Percentiles rank a stretch among this genome's conserved stretches.
These are phyloP conservation scores for Eucalyptus sp. DNA, from an alignment of 345 rosid genomes.

Conservation along the genomic window DNA sequence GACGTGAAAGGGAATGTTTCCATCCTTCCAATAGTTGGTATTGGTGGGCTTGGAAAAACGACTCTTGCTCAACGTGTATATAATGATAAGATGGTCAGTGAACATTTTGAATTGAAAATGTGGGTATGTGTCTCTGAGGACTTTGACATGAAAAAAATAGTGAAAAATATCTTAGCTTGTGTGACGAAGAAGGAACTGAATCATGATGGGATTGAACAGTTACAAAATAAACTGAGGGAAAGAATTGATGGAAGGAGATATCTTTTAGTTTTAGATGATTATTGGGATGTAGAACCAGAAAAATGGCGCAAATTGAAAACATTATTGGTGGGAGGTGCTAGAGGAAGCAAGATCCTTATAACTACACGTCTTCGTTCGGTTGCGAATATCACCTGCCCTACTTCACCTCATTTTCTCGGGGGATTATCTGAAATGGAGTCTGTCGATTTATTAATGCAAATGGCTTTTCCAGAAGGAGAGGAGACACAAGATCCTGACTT, in stretches of 20 bases:
- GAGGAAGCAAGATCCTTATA: neutral
- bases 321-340: neutral
- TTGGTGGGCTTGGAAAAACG: neutral
- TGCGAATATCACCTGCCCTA: neutral
- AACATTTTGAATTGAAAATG: neutral
- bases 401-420: accelerated
- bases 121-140: neutral
- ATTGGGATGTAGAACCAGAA: neutral
- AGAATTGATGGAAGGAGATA: neutral
- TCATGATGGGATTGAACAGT: accelerated
- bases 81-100: neutral
- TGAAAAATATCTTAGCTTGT: neutral
- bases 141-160: neutral
- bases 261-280: neutral
- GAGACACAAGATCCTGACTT: neutral
- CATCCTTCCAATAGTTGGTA: neutral
- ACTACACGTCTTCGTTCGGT: neutral
- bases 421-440: neutral
- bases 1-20: too few relatives aligned
- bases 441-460: neutral
- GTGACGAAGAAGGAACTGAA: accelerated
- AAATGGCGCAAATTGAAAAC: neutral
- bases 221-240: accelerated
- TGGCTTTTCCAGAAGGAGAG: neutral
- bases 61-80: neutral